These are phyloP conservation scores for Lichtheimia hyalospora DNA, from an alignment of 371 early-diverging fungal species.

Conservation along the genomic window DNA sequence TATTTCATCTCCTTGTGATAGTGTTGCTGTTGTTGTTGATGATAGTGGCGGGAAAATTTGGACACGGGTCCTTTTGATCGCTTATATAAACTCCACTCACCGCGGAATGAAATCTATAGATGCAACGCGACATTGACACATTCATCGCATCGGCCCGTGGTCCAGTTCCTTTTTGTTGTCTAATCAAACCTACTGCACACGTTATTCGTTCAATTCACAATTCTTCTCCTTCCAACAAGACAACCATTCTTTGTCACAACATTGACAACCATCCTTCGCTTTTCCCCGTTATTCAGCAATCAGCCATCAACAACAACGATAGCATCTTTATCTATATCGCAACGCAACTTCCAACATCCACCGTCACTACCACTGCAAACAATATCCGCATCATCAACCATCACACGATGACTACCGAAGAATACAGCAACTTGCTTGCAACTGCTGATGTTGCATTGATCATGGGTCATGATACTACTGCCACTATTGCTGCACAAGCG, in stretches of 20 bases:
- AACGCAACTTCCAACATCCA: not conserved
- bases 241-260: constrained; percentile 19
- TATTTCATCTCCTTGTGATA: too few relatives aligned
- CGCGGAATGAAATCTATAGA: not conserved
- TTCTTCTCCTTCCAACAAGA: constrained; percentile 9
- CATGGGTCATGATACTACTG: constrained; percentile 49
- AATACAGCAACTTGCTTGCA: constrained; percentile 16
- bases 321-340: constrained; percentile 12
- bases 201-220: constrained; percentile 9
- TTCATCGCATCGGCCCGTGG: not conserved
- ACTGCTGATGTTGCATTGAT: constrained; percentile 21
- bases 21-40: too few relatives aligned
- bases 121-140: constrained; percentile 2
- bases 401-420: constrained; percentile 19
- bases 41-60: not conserved
- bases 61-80: not conserved
- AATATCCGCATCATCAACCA: constrained; percentile 13
- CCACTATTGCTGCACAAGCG: constrained; percentile 12
- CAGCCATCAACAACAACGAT: constrained; percentile 15
- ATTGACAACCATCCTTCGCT: constrained; percentile 2
- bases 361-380: not conserved
- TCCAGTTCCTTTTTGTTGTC: not conserved
- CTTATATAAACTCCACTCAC: not conserved
- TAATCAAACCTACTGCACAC: not conserved
- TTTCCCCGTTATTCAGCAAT: constrained; percentile 3